Conservation (phyloP, 768 basidiomycete genomes). For the Coprinopsis sp. region DNA sequence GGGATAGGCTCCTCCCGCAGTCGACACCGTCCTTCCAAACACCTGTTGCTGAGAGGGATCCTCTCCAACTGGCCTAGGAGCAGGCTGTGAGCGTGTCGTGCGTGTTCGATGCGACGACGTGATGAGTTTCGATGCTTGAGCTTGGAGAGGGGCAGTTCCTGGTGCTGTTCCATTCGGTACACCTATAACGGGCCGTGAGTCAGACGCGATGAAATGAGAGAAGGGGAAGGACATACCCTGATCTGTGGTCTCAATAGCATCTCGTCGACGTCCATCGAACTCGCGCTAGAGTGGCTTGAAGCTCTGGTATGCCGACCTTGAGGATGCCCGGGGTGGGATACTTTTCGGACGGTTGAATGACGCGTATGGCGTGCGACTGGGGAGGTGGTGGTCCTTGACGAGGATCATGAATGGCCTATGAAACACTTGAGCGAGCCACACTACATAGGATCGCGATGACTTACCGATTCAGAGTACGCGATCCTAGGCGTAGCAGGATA, state of each 20-base stretch:
- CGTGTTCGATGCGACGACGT: not conserved
- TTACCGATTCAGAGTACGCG: slow-evolving; percentile 28
- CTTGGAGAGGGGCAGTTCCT: not conserved
- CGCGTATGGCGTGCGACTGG: slow-evolving; percentile 9
- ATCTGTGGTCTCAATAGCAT: slow-evolving; percentile 30
- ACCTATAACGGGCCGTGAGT: not conserved
- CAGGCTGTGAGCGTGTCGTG: too few species aligned
- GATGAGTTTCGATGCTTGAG: not conserved
- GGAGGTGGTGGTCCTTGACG: slow-evolving; percentile 4
- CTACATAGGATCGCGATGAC: slow-evolving; percentile 11
- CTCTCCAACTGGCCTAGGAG: too few species aligned
- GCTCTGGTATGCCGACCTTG: too few species aligned
- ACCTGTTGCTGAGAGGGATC: too few species aligned
- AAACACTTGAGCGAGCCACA: too few species aligned
- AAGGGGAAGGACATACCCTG: not conserved
- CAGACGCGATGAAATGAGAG: not conserved
- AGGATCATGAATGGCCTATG: not conserved
- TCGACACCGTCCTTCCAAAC: too few species aligned
- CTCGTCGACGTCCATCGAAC: slow-evolving; percentile 40
- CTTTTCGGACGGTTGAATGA: slow-evolving; percentile 11
- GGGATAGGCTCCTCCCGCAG: too few species aligned
- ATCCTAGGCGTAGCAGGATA: slow-evolving; percentile 28
- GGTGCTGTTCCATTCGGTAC: not conserved
- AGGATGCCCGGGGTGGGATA: slow-evolving; percentile 22
- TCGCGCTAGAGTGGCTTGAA: slow-evolving; percentile 29